Evolutionary conservation across 192 early-diverging fungal genomes (phyloP).

Genomic region (Glomus cerebriforme): DNA sequence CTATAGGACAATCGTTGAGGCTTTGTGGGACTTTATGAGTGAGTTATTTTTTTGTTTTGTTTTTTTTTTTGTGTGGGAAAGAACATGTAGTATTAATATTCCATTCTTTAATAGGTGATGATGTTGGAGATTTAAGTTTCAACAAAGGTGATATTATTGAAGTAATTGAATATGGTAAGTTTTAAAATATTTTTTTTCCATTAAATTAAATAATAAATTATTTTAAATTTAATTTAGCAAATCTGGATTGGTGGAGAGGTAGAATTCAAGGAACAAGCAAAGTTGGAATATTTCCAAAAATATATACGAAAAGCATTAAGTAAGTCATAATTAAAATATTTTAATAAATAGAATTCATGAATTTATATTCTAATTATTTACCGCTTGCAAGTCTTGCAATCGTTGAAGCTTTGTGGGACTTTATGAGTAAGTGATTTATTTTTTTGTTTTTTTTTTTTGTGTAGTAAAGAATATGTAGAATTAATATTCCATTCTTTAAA

Average conservation of each 20-base stretch:
- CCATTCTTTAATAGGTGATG: not conserved
- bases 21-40: not conserved
- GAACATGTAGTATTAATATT: not conserved
- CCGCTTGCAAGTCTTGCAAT: too few species aligned
- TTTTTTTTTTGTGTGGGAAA: not conserved
- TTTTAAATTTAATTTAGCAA: too few species aligned
- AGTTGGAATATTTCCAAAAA: conserved; percentile 9
- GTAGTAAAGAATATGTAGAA: too few species aligned
- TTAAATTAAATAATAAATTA: not conserved
- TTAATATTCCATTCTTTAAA: not conserved
- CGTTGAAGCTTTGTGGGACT: not conserved
- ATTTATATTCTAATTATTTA: too few species aligned
- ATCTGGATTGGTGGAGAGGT: conserved; percentile 5
- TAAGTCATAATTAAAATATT: too few species aligned
- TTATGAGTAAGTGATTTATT: not conserved
- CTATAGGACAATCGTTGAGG: not conserved
- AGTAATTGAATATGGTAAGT: conserved; percentile 3
- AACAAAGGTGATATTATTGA: conserved; percentile 3
- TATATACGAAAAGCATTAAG: too few species aligned
- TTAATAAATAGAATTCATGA: too few species aligned
- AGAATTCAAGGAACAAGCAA: not conserved
- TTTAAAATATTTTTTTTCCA: not conserved
- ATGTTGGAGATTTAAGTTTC: not conserved
- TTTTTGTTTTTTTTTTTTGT: not conserved
- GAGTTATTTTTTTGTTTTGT: not conserved